Evolutionary conservation across 441 rosid species (phyloP).

Genomic region (Kokia cookei): DNA sequence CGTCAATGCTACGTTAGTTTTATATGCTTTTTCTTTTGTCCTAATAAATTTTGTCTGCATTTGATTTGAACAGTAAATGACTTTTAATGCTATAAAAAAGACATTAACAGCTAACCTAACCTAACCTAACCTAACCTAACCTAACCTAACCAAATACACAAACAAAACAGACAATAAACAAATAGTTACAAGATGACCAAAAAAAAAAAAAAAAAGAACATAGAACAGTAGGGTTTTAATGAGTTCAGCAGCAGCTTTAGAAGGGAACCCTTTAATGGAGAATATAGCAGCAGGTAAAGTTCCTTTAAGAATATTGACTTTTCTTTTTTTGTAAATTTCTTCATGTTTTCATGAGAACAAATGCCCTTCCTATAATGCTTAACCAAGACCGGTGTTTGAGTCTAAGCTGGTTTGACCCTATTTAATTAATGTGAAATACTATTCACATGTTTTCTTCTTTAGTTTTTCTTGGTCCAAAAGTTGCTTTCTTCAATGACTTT

Average conservation of each 20-base stretch:
- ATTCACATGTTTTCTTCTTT: neutral
- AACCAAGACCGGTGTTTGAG: neutral
- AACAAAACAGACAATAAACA: neutral
- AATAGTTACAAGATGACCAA: no score
- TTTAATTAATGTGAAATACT: neutral
- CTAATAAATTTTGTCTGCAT: no score
- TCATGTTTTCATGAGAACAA: neutral
- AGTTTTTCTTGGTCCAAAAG: neutral
- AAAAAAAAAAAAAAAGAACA: no score
- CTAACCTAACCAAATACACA: neutral
- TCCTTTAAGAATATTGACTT: neutral
- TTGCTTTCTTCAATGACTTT: neutral
- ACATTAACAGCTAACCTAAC: neutral
- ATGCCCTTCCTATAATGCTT: neutral
- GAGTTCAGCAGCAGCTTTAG: neutral
- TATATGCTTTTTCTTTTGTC: no score
- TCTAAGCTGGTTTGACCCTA: no score
- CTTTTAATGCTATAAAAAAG: neutral
- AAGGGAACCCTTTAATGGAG: neutral
- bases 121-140: neutral
- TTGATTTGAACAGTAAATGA: no score
- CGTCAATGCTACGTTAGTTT: no score
- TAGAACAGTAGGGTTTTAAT: no score
- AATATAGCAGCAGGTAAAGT: neutral
- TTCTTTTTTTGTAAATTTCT: neutral